phyloP scores from a whole-genome alignment of 352 stramenopile species.

The Pythium monospermum region DNA sequence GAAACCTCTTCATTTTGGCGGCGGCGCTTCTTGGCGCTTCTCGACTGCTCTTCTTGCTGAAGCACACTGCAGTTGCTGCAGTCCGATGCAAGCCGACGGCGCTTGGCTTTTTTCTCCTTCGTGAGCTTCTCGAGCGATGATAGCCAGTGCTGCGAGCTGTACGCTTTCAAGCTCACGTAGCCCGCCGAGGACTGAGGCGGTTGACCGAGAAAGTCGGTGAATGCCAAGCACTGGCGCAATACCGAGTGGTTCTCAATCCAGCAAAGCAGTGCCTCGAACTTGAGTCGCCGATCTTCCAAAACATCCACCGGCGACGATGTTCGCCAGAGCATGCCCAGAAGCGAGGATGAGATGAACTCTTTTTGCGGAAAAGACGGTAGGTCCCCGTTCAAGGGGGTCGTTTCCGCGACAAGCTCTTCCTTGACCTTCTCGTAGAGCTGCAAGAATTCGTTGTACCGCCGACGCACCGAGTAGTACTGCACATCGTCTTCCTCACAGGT shows the following conservation, averaged over 20 bases:
- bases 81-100: conserved; percentile 29
- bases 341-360: conserved; percentile 38
- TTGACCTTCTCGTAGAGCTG: conserved; percentile 47
- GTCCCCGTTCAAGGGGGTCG: conserved; percentile 15
- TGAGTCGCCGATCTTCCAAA: conserved; percentile 43
- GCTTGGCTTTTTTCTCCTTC: conserved; percentile 29
- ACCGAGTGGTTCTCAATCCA: conserved; percentile 53
- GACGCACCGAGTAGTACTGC: conserved; percentile 55
- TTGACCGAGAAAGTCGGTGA: conserved; percentile 47
- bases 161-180: conserved; percentile 74
- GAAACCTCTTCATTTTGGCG: neutral
- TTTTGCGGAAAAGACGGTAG: conserved; percentile 53
- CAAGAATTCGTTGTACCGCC: conserved; percentile 65
- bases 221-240: conserved; percentile 32
- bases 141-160: conserved; percentile 62
- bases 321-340: conserved; percentile 48
- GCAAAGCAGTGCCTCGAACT: conserved; percentile 49
- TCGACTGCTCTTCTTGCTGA: neutral
- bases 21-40: conserved; percentile 15
- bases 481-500: conserved; percentile 27
- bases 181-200: conserved; percentile 50
- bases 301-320: conserved; percentile 36
- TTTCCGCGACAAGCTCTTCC: conserved; percentile 16
- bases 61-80: conserved; percentile 20
- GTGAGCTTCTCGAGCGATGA: conserved; percentile 53